Evolutionary conservation across 2,329 filamentous ascomycete genomes (phyloP).

Genomic region (Fusarium solani-melongenae): DNA sequence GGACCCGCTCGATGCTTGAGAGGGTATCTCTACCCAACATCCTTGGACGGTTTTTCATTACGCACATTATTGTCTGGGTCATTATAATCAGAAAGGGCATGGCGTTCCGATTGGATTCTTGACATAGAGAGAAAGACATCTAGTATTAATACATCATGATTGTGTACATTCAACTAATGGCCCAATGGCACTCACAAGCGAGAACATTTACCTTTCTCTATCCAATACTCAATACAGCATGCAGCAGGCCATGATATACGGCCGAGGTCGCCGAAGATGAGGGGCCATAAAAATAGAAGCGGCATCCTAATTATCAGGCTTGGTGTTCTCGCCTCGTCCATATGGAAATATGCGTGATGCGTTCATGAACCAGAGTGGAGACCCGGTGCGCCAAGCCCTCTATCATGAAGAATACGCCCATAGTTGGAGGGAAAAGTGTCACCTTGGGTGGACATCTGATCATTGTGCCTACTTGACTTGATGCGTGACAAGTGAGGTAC

Average conservation of each 20-base stretch:
- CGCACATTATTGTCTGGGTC: not conserved
- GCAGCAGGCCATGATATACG: not conserved
- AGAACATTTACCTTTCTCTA: not conserved
- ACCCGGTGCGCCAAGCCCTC: not conserved
- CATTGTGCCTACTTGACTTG: too few species aligned
- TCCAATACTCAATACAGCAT: not conserved
- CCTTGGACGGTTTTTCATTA: not conserved
- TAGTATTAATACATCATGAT: not conserved
- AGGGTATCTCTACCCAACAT: not conserved
- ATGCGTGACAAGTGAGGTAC: too few species aligned
- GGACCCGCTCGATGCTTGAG: slow-evolving; percentile 64
- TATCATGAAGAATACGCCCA: not conserved
- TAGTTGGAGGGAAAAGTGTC: not conserved
- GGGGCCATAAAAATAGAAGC: not conserved
- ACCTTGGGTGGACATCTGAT: not conserved
- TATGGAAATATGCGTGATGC: not conserved
- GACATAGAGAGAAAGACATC: not conserved
- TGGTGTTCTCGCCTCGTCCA: not conserved
- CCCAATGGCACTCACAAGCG: not conserved
- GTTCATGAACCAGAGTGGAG: not conserved
- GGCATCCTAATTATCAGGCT: not conserved
- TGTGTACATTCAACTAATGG: not conserved
- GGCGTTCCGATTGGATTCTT: slow-evolving; percentile 15
- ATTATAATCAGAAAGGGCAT: not conserved
- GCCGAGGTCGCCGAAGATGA: not conserved